Evolutionary conservation across 2,329 filamentous ascomycete genomes (phyloP).

Genomic region (Orbilia oligospora): DNA sequence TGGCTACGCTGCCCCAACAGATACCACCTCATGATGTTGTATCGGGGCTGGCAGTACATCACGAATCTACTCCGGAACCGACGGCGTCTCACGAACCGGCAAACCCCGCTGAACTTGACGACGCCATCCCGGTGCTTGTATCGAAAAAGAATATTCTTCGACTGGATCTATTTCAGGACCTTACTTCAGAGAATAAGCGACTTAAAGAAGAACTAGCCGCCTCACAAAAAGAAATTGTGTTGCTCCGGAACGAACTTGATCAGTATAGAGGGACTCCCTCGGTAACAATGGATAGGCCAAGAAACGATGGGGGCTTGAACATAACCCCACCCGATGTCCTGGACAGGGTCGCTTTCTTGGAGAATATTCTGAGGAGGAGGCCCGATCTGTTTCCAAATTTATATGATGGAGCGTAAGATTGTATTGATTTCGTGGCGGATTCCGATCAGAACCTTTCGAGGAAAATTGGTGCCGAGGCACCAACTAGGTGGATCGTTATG

Average conservation of each 20-base stretch:
- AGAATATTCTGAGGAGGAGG: background rate
- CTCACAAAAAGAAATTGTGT: background rate
- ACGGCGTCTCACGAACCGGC: background rate
- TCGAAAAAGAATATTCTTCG: slow-evolving; percentile 5
- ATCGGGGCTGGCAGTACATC: background rate
- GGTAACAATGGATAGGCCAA: background rate
- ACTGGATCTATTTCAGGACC: background rate
- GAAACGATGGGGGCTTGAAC: background rate
- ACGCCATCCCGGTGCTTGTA: background rate
- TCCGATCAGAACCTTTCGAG: slow-evolving; percentile 18
- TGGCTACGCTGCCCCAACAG: background rate
- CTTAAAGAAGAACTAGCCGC: background rate
- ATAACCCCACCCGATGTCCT: background rate
- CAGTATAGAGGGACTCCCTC: background rate
- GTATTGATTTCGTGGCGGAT: background rate
- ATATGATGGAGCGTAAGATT: background rate
- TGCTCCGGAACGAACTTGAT: background rate
- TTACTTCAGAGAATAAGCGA: slow-evolving; percentile 4
- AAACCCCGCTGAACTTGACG: background rate
- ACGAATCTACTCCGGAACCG: background rate
- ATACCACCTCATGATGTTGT: background rate
- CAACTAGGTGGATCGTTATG: background rate
- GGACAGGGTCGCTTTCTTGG: background rate
- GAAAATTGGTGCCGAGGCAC: background rate
- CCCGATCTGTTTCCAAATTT: background rate